Evolutionary conservation across 1,139 yeast species (phyloP).

Genomic region (Waltiozyma sp.): DNA sequence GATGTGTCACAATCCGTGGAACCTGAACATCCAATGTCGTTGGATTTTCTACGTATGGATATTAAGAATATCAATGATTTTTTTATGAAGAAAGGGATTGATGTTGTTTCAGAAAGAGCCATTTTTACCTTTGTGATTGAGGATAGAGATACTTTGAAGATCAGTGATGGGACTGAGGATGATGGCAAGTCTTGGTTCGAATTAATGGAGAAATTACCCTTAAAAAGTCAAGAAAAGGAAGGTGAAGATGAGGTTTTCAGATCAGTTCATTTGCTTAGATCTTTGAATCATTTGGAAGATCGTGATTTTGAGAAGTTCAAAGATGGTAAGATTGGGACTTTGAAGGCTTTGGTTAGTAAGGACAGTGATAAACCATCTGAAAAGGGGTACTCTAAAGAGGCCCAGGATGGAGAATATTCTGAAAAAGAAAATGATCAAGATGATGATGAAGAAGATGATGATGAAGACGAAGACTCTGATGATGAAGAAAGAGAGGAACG

Average conservation of each 20-base stretch:
- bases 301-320: slow-evolving; percentile 77
- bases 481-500: slow-evolving; percentile 26
- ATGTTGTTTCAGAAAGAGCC: slow-evolving; percentile 70
- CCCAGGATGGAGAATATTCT: slow-evolving; percentile 20
- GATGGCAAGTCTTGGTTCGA: slow-evolving; percentile 18
- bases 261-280: slow-evolving; percentile 73
- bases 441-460: slow-evolving; percentile 21
- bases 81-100: slow-evolving; percentile 61
- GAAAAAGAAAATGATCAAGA: slow-evolving; percentile 22
- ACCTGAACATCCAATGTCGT: slow-evolving; percentile 95
- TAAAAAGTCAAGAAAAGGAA: slow-evolving; percentile 40
- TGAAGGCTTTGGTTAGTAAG: slow-evolving; percentile 46
- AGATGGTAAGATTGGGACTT: slow-evolving; percentile 71
- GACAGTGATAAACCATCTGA: slow-evolving; percentile 14
- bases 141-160: slow-evolving; percentile 16
- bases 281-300: slow-evolving; percentile 65
- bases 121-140: slow-evolving; percentile 67
- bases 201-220: slow-evolving; percentile 36
- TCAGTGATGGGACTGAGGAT: neutral
- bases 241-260: slow-evolving; percentile 84
- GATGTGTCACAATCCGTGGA: slow-evolving; percentile 98
- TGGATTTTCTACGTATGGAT: slow-evolving; percentile 94
- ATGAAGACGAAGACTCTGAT: slow-evolving; percentile 25
- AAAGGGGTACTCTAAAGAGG: slow-evolving; percentile 15
- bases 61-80: slow-evolving; percentile 90